These are phyloP conservation scores for Calonectria hawksworthii DNA, from an alignment of 2,329 filamentous ascomycete species.

Conservation along the genomic window DNA sequence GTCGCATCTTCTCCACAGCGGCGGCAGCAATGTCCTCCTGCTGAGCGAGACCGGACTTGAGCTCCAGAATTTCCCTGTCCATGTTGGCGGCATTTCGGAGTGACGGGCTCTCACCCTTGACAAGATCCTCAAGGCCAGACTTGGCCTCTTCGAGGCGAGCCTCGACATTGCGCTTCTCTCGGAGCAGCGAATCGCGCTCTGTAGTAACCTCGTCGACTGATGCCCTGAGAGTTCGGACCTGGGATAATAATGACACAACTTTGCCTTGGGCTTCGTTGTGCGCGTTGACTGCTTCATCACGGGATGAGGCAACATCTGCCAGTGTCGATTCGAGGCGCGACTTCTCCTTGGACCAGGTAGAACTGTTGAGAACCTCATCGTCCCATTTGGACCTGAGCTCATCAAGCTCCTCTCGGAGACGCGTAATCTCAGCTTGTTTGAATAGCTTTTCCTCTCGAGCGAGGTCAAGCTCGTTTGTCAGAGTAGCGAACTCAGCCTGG, in stretches of 20 bases:
- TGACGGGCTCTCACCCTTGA: slow-evolving; percentile 86
- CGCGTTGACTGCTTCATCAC: slow-evolving; percentile 91
- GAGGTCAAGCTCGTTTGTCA: slow-evolving; percentile 93
- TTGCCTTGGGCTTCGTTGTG: slow-evolving; percentile 97
- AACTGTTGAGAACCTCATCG: slow-evolving; percentile 96
- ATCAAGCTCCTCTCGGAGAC: slow-evolving; percentile 95
- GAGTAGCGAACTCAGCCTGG: slow-evolving; percentile 88
- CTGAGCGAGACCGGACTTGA: slow-evolving; percentile 90
- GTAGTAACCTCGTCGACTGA: slow-evolving; percentile 87
- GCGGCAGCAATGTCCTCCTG: slow-evolving; percentile 94
- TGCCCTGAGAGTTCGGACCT: slow-evolving; percentile 86
- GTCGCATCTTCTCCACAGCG: slow-evolving; percentile 96
- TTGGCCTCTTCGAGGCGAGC: slow-evolving; percentile 88
- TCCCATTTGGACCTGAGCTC: slow-evolving; percentile 97
- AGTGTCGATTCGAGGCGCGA: slow-evolving; percentile 90
- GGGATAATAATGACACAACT: slow-evolving; percentile 89
- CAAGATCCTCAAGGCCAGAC: slow-evolving; percentile 88
- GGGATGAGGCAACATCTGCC: slow-evolving; percentile 88
- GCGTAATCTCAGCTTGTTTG: slow-evolving; percentile 88
- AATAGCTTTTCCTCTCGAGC: slow-evolving; percentile 90
- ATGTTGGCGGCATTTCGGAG: slow-evolving; percentile 90
- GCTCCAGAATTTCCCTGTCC: slow-evolving; percentile 89
- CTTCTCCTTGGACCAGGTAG: slow-evolving; percentile 99
- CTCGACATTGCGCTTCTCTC: slow-evolving; percentile 93
- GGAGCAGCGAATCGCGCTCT: slow-evolving; percentile 86